These are phyloP conservation scores for Bretschneidera sinensis DNA, from an alignment of 345 rosid species.

Conservation along the genomic window DNA sequence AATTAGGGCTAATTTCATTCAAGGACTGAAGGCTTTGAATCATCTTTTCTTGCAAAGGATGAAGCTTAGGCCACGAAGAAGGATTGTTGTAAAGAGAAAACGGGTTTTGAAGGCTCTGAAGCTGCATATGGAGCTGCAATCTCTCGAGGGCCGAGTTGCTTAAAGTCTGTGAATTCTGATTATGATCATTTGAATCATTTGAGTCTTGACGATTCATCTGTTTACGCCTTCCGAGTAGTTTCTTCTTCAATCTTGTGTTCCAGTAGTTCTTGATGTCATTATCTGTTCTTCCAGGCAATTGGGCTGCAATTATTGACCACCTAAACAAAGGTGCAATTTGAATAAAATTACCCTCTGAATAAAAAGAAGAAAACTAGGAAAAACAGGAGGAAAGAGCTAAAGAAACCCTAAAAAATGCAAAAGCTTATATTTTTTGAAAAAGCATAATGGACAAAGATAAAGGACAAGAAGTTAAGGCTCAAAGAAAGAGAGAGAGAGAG, in stretches of 20 bases:
- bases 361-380: conserved; percentile 16
- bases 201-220: conserved; percentile 41
- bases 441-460: conserved; percentile 39
- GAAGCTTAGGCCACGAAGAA: conserved; percentile 77
- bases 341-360: background rate
- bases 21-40: conserved; percentile 34
- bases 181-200: conserved; percentile 24
- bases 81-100: conserved; percentile 58
- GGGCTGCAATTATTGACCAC: conserved; percentile 99
- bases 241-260: conserved; percentile 97
- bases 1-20: conserved; percentile 18
- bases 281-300: conserved; percentile 97
- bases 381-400: too few relatives aligned
- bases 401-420: too few relatives aligned
- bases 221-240: conserved; percentile 75
- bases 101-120: conserved; percentile 67
- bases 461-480: conserved; percentile 29
- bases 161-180: conserved; percentile 35
- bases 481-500: conserved; percentile 16
- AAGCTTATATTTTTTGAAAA: conserved; percentile 24
- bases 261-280: conserved; percentile 95
- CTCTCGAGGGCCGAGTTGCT: conserved; percentile 84
- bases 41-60: conserved; percentile 46
- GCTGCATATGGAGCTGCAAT: conserved; percentile 90
- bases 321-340: conserved; percentile 33